These are phyloP conservation scores for Populus alba DNA, from an alignment of 345 rosid genomes.

Conservation along the genomic window DNA sequence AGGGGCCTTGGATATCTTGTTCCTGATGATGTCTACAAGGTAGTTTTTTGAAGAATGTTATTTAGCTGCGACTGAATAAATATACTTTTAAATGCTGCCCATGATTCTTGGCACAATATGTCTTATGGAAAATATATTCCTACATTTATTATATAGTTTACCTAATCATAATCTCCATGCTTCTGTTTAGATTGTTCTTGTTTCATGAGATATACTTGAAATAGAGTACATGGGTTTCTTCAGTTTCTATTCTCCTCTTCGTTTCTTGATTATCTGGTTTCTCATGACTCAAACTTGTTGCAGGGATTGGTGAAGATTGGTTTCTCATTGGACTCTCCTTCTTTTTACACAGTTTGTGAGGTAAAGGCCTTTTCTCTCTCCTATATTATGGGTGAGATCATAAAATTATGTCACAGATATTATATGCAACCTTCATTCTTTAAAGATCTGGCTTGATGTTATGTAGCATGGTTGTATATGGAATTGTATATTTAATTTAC, in stretches of 20 bases:
- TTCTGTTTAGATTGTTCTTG: neutral
- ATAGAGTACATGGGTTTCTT: neutral
- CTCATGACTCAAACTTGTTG: slow-evolving; percentile 9
- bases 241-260: neutral
- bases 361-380: slow-evolving; percentile 24
- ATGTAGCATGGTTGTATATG: neutral
- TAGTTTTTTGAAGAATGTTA: slow-evolving; percentile 14
- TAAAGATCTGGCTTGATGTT: slow-evolving; percentile 4
- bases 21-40: slow-evolving; percentile 57
- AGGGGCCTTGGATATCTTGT: slow-evolving; percentile 60
- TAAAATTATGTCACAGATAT: neutral
- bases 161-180: neutral
- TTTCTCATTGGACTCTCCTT: slow-evolving; percentile 58
- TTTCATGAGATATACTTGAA: neutral
- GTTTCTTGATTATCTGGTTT: neutral
- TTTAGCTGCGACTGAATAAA: neutral
- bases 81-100: slow-evolving; percentile 2
- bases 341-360: slow-evolving; percentile 68
- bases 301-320: slow-evolving; percentile 69
- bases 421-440: neutral
- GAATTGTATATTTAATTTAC: neutral
- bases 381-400: neutral
- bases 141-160: neutral
- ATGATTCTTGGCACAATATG: neutral
- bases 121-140: neutral